Evolutionary conservation across 139 green algal genomes (phyloP).

Genomic region (Chlamydomonas sp.): DNA sequence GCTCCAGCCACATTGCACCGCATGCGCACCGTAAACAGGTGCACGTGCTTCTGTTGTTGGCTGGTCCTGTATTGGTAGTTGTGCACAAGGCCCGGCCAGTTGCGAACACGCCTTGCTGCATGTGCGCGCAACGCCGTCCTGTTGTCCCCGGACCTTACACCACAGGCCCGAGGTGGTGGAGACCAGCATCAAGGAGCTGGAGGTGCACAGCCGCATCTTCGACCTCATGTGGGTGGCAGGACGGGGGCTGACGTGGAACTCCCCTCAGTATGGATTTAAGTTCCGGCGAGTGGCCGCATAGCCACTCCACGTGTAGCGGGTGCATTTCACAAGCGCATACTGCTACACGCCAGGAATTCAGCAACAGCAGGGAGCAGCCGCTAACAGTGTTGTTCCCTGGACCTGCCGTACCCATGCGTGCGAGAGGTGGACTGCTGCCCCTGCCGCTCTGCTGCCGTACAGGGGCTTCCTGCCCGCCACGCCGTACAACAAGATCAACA

Average conservation of each 20-base stretch:
- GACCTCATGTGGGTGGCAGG: constrained; percentile 63
- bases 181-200: constrained; percentile 65
- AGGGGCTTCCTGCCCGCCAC: constrained; percentile 56
- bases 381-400: too few species aligned
- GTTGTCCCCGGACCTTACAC: not conserved
- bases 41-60: not conserved
- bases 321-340: too few species aligned
- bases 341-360: too few species aligned
- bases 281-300: too few species aligned
- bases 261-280: too few species aligned
- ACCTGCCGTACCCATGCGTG: not conserved
- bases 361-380: too few species aligned
- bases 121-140: not conserved
- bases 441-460: not conserved
- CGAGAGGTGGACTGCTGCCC: not conserved
- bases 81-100: not conserved
- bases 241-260: not conserved
- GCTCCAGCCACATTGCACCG: too few species aligned
- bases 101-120: too few species aligned
- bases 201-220: constrained; percentile 74
- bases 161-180: constrained; percentile 34
- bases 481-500: constrained; percentile 84
- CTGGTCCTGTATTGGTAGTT: not conserved
- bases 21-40: too few species aligned
- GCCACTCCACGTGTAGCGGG: too few species aligned